A percentile compares a stretch with the other conserved stretches of the same genome.
phyloP scores from a whole-genome alignment of 2,329 filamentous ascomycete genomes.

The Zopfia rhizophila region DNA sequence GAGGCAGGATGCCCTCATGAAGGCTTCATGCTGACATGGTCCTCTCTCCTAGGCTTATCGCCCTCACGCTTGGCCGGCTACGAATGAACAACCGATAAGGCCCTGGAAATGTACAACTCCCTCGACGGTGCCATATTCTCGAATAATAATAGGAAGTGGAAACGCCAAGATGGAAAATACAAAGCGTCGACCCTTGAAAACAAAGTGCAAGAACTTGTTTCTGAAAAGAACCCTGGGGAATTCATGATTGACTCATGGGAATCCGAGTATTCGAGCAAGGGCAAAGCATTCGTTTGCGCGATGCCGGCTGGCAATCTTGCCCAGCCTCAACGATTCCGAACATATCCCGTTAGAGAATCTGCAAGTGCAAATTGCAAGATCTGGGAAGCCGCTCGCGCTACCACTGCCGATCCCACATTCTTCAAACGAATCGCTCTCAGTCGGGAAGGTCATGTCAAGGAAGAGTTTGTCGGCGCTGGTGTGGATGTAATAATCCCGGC shows the following conservation, averaged over 20 bases:
- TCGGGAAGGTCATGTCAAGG: too few species aligned
- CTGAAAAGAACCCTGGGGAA: neutral
- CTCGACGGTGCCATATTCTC: conserved; percentile 1
- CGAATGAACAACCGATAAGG: conserved; percentile 1
- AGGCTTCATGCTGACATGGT: too few species aligned
- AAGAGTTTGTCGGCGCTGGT: too few species aligned
- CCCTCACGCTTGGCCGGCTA: neutral
- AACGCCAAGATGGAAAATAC: neutral
- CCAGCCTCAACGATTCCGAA: conserved; percentile 1
- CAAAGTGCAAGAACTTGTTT: conserved; percentile 1
- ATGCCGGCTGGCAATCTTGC: conserved; percentile 1
- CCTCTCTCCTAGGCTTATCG: conserved; percentile 1
- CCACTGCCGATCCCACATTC: conserved; percentile 55
- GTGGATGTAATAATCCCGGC: too few species aligned
- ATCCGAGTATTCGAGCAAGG: neutral
- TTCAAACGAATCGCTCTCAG: conserved; percentile 51
- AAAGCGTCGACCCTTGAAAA: neutral
- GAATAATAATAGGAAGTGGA: conserved; percentile 1
- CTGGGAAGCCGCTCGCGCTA: conserved; percentile 61
- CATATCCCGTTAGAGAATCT: neutral
- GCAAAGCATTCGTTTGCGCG: conserved; percentile 1
- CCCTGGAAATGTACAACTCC: conserved; percentile 1
- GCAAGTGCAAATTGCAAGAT: conserved; percentile 37
- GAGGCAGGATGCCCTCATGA: too few species aligned
- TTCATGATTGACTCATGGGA: neutral